A percentile compares a stretch with the other conserved stretches of the same genome.
These are phyloP conservation scores for Colletotrichum liaoningense DNA, from an alignment of 2,329 filamentous ascomycete species.

Conservation along the genomic window DNA sequence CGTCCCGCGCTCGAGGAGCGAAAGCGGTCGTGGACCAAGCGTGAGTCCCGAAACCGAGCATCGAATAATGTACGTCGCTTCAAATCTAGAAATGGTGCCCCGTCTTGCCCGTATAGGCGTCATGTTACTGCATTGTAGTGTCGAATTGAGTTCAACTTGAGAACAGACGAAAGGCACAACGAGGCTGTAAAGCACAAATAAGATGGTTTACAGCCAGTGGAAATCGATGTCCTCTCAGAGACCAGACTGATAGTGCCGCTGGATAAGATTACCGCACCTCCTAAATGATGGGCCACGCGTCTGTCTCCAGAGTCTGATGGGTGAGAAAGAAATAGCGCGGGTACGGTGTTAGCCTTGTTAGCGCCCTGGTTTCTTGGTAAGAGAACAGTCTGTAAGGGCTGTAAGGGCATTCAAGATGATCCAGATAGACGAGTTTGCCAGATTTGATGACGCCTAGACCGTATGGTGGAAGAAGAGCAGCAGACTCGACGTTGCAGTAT, in stretches of 20 bases:
- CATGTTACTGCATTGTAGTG: neutral
- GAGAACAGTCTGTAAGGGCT: neutral
- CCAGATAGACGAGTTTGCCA: neutral
- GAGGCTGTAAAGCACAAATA: slow-evolving; percentile 1
- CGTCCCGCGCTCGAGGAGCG: neutral
- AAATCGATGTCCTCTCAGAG: neutral
- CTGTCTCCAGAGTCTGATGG: neutral
- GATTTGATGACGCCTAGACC: neutral
- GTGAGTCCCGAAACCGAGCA: slow-evolving; percentile 2
- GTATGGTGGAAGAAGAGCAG: neutral
- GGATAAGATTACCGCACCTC: neutral
- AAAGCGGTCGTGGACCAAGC: slow-evolving; percentile 1
- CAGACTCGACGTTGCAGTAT: neutral
- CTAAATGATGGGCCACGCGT: slow-evolving; percentile 1
- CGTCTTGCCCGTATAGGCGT: too few relatives aligned
- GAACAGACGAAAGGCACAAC: slow-evolving; percentile 6
- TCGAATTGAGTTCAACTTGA: neutral
- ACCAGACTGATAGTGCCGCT: neutral
- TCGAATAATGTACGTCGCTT: neutral
- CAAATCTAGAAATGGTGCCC: neutral
- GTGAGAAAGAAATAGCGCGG: neutral
- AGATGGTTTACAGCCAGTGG: slow-evolving; percentile 5
- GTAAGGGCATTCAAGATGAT: neutral
- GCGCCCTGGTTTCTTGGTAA: neutral
- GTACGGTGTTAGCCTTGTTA: neutral